A percentile compares a stretch with the other conserved stretches of the same genome.
These are phyloP conservation scores for Ogataea ganodermae DNA, from an alignment of 805 yeast genomes.

Conservation along the genomic window DNA sequence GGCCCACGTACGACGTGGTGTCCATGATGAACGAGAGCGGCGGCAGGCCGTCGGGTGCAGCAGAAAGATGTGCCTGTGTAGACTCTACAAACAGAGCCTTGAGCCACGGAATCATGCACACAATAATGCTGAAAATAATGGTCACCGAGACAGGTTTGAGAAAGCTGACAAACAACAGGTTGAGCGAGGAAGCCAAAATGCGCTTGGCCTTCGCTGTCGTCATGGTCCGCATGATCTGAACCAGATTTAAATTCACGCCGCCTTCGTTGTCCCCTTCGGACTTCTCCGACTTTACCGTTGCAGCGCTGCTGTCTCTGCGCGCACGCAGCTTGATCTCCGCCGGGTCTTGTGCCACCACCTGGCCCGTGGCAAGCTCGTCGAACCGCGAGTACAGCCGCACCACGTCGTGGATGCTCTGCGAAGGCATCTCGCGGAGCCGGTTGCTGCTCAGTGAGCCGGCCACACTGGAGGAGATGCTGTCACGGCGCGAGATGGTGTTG, in stretches of 20 bases:
- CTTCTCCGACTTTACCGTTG: too few relatives aligned
- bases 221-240: slow-evolving; percentile 3
- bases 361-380: slow-evolving; percentile 34
- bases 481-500: slow-evolving; percentile 8
- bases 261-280: neutral
- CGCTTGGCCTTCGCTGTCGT: slow-evolving; percentile 4
- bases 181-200: slow-evolving; percentile 8
- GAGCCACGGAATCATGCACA: slow-evolving; percentile 87
- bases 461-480: slow-evolving; percentile 11
- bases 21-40: slow-evolving; percentile 87
- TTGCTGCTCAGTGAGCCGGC: slow-evolving; percentile 12
- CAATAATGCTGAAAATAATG: slow-evolving; percentile 60
- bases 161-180: slow-evolving; percentile 44
- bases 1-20: slow-evolving; percentile 74
- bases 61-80: slow-evolving; percentile 49
- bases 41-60: slow-evolving; percentile 85
- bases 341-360: slow-evolving; percentile 20
- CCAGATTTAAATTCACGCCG: slow-evolving; percentile 4
- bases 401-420: slow-evolving; percentile 48
- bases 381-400: slow-evolving; percentile 54
- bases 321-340: slow-evolving; percentile 13
- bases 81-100: slow-evolving; percentile 65
- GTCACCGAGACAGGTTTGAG: slow-evolving; percentile 72
- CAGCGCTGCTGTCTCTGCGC: neutral
- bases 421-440: slow-evolving; percentile 37